Base-by-base conservation (phyloP, 208 protist species). In the Wallacemonas collosoma region DNA sequence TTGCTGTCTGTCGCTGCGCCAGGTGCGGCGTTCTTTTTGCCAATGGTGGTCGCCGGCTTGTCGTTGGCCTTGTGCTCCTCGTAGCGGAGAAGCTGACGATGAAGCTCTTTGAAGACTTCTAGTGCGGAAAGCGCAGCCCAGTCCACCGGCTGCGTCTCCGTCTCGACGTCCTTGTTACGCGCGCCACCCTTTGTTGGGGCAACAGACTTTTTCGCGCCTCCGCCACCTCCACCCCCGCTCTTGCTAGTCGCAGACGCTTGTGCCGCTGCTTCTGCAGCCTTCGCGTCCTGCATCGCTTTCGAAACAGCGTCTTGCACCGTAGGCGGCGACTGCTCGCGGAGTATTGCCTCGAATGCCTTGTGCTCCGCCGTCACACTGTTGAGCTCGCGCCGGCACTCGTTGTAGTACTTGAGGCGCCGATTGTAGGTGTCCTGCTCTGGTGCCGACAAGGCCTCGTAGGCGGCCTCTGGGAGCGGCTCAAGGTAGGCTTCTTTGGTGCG, bases 351-450 rank as follows among this genome's bases (percentile, higher is more conserved):
- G 55, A 75, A 89, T 35, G 54, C 60, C n/a, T 75, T 62, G 48
- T 44, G n/a, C 82, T 76, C 57, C 56, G 54, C 36, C 70, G 80
- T 51, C 63, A 74, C 50, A 76, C 81, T 11, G 9, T 79, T 71
- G 54, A 95, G 64, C 38, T 86, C 83, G 44, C 81, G 77, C 44
- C 87, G 86, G 71, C 89, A 94, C 69, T 94, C 86, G 60, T 93
- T 95, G 68, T 85, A 90, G 60, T 92, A 80, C 75, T 94, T 85
- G 14, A 96, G 81, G 8, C 80, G 81, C 6, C 57, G 53, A 71
- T 96, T 95, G 82, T 95, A 95, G 8, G 73, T 71, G 12, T 90
- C 82, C 1, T 86, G 89, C 15, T 85, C 85, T 39, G 67, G 76
- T 15, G 65, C 71, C 39, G 35, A 56, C 6, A 95, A 64, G 38